phyloP scores from a whole-genome alignment of 768 basidiomycete species.

The Termitomyces sp. region DNA sequence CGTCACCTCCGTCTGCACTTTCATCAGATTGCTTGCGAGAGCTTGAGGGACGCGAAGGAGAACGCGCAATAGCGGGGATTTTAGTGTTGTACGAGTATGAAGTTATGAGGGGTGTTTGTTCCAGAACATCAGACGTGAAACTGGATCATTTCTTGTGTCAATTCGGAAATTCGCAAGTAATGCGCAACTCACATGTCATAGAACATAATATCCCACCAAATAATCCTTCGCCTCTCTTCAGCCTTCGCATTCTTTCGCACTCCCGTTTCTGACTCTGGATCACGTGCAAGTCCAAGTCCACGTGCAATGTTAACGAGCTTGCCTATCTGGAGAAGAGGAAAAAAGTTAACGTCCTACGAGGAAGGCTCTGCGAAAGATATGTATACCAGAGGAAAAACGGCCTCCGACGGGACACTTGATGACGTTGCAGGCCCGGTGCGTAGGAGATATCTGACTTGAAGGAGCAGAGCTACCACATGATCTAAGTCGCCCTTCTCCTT shows the following conservation, averaged over 20 bases:
- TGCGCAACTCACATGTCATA: slow-evolving; percentile 58
- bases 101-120: slow-evolving; percentile 59
- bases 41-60: neutral
- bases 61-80: slow-evolving; percentile 49
- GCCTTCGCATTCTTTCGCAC: slow-evolving; percentile 6
- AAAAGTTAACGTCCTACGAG: neutral
- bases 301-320: slow-evolving; percentile 70
- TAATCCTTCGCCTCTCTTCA: slow-evolving; percentile 27
- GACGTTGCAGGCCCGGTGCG: slow-evolving; percentile 1
- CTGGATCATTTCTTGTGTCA: slow-evolving; percentile 32
- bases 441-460: slow-evolving; percentile 47
- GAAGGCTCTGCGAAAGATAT: neutral
- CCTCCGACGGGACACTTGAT: slow-evolving; percentile 12
- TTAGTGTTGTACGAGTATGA: slow-evolving; percentile 54
- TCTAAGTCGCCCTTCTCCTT: slow-evolving; percentile 41
- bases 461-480: slow-evolving; percentile 55
- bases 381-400: slow-evolving; percentile 44
- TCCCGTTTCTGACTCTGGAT: slow-evolving; percentile 47
- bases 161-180: slow-evolving; percentile 27
- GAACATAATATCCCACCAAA: slow-evolving; percentile 82
- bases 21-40: neutral
- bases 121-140: slow-evolving; percentile 67
- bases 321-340: slow-evolving; percentile 44
- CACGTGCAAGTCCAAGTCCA: slow-evolving; percentile 58
- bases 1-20: neutral